These are phyloP conservation scores for Trypanosoma melophagium DNA, from an alignment of 208 protist species.

Conservation along the genomic window DNA sequence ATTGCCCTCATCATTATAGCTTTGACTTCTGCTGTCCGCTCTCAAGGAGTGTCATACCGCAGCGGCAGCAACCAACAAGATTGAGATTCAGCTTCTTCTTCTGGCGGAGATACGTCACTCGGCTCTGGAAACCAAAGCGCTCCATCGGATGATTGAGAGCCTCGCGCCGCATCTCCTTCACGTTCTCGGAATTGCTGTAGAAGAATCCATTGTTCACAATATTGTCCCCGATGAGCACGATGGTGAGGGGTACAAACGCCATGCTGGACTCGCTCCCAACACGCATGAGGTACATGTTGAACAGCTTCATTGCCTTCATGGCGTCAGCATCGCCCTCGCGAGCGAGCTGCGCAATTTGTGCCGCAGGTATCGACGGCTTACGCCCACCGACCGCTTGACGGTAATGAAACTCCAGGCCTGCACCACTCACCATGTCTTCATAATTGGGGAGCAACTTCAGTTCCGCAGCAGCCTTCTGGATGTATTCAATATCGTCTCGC, in stretches of 20 bases:
- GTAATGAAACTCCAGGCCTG: slow-evolving; percentile 59
- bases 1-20: neutral
- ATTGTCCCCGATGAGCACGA: slow-evolving; percentile 66
- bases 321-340: slow-evolving; percentile 45
- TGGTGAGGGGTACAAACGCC: slow-evolving; percentile 61
- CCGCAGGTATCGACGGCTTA: slow-evolving; percentile 26
- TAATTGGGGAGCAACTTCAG: slow-evolving; percentile 33
- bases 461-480: slow-evolving; percentile 6
- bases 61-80: slow-evolving; percentile 64
- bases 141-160: slow-evolving; percentile 71
- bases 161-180: slow-evolving; percentile 30
- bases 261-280: slow-evolving; percentile 51
- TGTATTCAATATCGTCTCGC: slow-evolving; percentile 18
- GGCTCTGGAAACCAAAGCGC: slow-evolving; percentile 47
- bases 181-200: slow-evolving; percentile 37
- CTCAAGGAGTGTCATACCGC: slow-evolving; percentile 30
- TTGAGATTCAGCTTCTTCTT: slow-evolving; percentile 69
- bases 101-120: slow-evolving; percentile 66
- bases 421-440: slow-evolving; percentile 48
- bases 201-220: slow-evolving; percentile 63
- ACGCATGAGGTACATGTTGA: slow-evolving; percentile 53
- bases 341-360: slow-evolving; percentile 52
- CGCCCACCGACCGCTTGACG: slow-evolving; percentile 2
- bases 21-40: neutral
- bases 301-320: slow-evolving; percentile 47